Base-by-base conservation (phyloP, 306 rosid genomes). In the Rosa lucieae region DNA sequence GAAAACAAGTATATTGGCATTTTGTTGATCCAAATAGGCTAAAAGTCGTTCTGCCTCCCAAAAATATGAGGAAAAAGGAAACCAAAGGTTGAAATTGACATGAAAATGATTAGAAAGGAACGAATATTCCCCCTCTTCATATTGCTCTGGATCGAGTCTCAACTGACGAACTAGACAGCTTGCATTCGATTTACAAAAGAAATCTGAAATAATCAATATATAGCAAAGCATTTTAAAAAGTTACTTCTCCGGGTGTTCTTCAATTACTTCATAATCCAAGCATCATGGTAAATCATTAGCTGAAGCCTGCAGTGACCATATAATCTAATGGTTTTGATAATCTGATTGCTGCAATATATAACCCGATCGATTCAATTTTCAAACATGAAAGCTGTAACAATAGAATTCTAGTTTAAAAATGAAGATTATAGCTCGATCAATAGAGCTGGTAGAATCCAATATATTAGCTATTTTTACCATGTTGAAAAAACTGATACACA, bases 11-110 rank as follows among this genome's bases (percentile, higher is more conserved):
- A 21, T 32, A 23, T 70, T 11, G 7, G 43, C 12, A 35, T 74
- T 74, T 7, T 73, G 77, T 55, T 53, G 44, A 39, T 73, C 37
- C 39, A 55, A 73, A 10, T 7, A 40, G 21, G 23, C 3, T 52
- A 20, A 73, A 48, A 52, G 63, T 70, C 75, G 20, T 70, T 13
- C 40, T 53, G 20, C 58, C 11, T 70, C 59, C 66, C 48, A 56
- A 48, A 37, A 72, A 79, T 18, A 47, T 17, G 52, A 47, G 56
- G 53, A 46, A 69, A 75, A 77, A n/a, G 2, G 46, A 77, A 42
- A 18, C 56, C 78, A 79, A 7, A n/a, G n/a, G 12, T 58, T 62
- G 88, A 84, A 78, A 77, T 72, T 77, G 81, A 82, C 77, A 73
- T 52, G 77, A 77, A 65, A 82, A 81, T 71, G 55, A 80, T 72